Percentiles rank a stretch among this genome's conserved stretches.
Evolutionary conservation across 1,284 basidiomycete genomes (phyloP).

Genomic region (Heterobasidion occidentale): DNA sequence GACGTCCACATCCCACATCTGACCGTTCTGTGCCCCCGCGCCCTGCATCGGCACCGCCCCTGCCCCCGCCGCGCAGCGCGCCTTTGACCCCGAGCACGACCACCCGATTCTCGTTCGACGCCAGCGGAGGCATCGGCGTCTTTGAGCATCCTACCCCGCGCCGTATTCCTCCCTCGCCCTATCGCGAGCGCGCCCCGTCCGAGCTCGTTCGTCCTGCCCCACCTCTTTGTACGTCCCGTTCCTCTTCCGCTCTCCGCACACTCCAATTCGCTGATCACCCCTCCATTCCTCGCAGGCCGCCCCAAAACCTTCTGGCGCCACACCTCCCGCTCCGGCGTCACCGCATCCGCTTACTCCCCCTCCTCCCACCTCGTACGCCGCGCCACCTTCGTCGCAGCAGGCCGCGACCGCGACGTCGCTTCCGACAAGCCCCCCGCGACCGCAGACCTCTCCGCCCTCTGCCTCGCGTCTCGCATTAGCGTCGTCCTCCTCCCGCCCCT

Average conservation of each 20-base stretch:
- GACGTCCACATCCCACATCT: neutral
- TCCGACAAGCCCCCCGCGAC: constrained; percentile 26
- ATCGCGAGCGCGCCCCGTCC: constrained; percentile 16
- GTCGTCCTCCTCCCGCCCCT: constrained; percentile 28
- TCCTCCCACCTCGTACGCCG: constrained; percentile 61
- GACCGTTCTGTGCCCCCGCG: neutral
- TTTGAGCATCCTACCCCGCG: constrained; percentile 13
- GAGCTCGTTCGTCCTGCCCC: constrained; percentile 40
- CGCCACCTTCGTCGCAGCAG: constrained; percentile 66
- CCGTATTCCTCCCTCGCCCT: constrained; percentile 19
- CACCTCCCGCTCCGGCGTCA: constrained; percentile 56
- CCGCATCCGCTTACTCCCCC: constrained; percentile 58
- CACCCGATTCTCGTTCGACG: constrained; percentile 1
- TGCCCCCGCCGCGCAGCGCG: constrained; percentile 12
- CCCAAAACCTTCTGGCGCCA: constrained; percentile 71
- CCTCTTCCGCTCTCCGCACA: neutral
- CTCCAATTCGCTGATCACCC: neutral
- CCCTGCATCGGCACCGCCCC: neutral
- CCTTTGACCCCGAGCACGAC: constrained; percentile 19
- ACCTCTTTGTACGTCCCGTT: constrained; percentile 44
- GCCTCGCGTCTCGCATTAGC: constrained; percentile 45
- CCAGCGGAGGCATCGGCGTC: constrained; percentile 1
- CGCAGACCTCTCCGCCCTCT: constrained; percentile 58
- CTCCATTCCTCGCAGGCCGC: constrained; percentile 32
- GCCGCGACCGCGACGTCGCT: constrained; percentile 42